Conservation (phyloP, 1,284 basidiomycete genomes). For the Xanthoconium separans region DNA sequence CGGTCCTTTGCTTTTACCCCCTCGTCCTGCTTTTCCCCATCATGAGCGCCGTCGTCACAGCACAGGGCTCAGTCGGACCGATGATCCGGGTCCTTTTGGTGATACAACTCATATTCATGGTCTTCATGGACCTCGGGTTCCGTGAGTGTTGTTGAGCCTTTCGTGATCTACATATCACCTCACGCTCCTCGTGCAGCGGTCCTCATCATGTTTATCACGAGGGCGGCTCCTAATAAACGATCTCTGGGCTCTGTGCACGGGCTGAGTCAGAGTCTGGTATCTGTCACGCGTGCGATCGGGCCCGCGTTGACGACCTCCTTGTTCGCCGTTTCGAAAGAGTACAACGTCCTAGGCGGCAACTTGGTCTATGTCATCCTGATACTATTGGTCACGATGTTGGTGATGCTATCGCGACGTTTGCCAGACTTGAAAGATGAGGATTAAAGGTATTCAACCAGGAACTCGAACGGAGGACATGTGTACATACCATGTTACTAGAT, state of each 20-base stretch:
- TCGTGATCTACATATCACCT: background rate
- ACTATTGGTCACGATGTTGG: background rate
- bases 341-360: background rate
- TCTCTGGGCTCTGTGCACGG: background rate
- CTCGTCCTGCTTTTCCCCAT: constrained; percentile 54
- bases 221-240: background rate
- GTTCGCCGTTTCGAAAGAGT: background rate
- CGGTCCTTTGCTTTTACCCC: constrained; percentile 49
- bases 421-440: background rate
- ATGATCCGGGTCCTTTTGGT: background rate
- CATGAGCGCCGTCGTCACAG: constrained; percentile 40
- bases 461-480: no score
- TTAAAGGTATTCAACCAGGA: background rate
- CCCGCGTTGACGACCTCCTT: background rate
- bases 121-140: background rate
- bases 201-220: background rate
- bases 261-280: background rate
- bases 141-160: background rate
- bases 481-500: no score
- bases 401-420: background rate
- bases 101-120: background rate
- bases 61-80: constrained; percentile 5
- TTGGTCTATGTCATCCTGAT: background rate
- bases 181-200: background rate
- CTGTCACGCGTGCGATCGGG: background rate